A percentile compares a stretch with the other conserved stretches of the same genome.
phyloP scores from a whole-genome alignment of 371 early-diverging fungal species.

The Apophysomyces elegans region DNA sequence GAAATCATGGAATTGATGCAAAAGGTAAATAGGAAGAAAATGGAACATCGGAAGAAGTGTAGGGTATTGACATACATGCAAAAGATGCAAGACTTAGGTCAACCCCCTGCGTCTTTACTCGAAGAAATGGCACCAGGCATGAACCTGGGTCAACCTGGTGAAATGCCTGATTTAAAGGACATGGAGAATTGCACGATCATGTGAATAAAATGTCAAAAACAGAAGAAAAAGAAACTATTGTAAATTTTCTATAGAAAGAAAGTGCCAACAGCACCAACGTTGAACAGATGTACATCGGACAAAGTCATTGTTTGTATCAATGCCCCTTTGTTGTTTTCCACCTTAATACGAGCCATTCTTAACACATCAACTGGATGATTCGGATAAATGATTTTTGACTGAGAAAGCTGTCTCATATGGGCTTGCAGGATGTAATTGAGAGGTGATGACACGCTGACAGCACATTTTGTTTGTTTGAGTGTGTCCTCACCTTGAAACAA shows the following conservation, averaged over 20 bases:
- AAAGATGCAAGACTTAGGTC: conserved; percentile 94
- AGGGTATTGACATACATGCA: not conserved
- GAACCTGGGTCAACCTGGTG: conserved; percentile 72
- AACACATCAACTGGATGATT: too few relatives aligned
- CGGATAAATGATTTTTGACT: too few relatives aligned
- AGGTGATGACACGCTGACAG: too few relatives aligned
- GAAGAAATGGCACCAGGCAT: conserved; percentile 90
- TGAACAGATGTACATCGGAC: too few relatives aligned
- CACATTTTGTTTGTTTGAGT: too few relatives aligned
- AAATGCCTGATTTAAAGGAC: conserved; percentile 73
- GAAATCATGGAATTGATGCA: conserved; percentile 87
- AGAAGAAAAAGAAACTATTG: not conserved
- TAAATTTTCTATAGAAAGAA: not conserved
- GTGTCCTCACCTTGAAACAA: too few relatives aligned
- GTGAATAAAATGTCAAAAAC: conserved; percentile 25
- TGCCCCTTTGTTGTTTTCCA: too few relatives aligned
- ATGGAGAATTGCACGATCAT: conserved; percentile 57
- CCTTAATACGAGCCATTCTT: too few relatives aligned
- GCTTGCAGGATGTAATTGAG: too few relatives aligned
- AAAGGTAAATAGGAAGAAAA: conserved; percentile 53
- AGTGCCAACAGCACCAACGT: too few relatives aligned
- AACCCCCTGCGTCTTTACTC: conserved; percentile 89
- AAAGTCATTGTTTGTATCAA: too few relatives aligned
- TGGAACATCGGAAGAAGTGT: not conserved
- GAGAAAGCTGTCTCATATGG: too few relatives aligned